Evolutionary conservation across 2,329 filamentous ascomycete species (phyloP), one percentile per base, ranked within the genome.

Genomic region (Cryoendolithus antarcticus): DNA sequence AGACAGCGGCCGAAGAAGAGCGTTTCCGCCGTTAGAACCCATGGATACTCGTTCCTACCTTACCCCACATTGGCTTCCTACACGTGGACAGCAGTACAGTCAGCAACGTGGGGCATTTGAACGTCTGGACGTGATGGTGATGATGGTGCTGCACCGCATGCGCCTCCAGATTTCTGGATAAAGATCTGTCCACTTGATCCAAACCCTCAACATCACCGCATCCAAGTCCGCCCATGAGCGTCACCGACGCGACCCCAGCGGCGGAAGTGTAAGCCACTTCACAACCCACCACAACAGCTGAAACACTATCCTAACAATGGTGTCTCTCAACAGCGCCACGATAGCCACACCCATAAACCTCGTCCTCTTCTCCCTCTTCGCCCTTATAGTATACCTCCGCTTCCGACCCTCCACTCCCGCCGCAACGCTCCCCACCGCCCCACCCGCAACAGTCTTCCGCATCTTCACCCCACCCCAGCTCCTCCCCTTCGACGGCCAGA

Each of bases 391-490:
- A 32, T 80, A 77, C 60, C 63, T 70, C 52, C 74, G 75, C 48
- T 66, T 78, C 48, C 70, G 72, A 33, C 73, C 74, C 35, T 64
- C 66, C 43, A 59, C 65, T 6, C 62, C 68, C 28, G 48, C 50
- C 27, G 43, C 54, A 10, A 40, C 41, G 7, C 67, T 79, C 12
- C 73, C 74, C 15, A 63, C 65, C 43, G 64, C 67, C 19, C 71
- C 74, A 9, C 72, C 77, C 4, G 86, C 86, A 3, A 77, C 91
- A 35, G 79, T 95, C 46, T 95, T 89, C 59, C 84, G 83, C 37
- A 82, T 82, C 48, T 94, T 86, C 67, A 89, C 80, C 9, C 84
- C 84, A 15, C 77, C 67, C 32, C 85, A 84, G 3, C 77, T 98
- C n/a, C 73, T 86, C 24, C 82, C 85, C 27, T 89, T 79, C 71